Base-by-base conservation (phyloP, 2,329 filamentous ascomycete genomes). In the Botrytis medusae region DNA sequence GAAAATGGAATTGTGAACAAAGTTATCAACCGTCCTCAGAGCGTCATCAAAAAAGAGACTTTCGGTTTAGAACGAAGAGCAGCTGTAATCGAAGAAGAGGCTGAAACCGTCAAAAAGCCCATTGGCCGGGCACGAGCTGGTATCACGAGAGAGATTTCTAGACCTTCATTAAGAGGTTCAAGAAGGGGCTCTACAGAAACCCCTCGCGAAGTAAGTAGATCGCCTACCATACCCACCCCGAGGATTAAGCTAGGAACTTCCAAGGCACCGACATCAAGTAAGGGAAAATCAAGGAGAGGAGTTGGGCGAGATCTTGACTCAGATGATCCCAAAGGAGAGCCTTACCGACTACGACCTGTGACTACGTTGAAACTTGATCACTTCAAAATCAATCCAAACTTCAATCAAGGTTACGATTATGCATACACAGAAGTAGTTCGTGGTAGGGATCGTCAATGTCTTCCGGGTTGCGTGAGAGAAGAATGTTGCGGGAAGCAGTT, bases 381-480 rank as follows among this genome's bases (percentile, higher is more conserved):
- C 82, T 93, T 93, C 83, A 91, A 87, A 77, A 84, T 91, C 74
- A 92, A 93, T 72, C 87, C 89, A 3, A 81, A 83, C 5, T 86
- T 84, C 77, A 91, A 90, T 74, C 83, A 89, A 69, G 88, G 89
- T 10, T 82, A 87, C 59, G 85, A 87, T 71, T 89, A 86, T 78
- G 89, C 90, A 18, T 92, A 87, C 79, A 82, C 83, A 12, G 87
- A 91, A 72, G 87, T 89, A 18, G 84, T 92, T 44, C 88, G 90
- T 72, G 87, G 85, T 59, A 86, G 84, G 74, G 86, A 87, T 60
- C 88, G 90, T 32, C 86, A 86, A 76, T 90, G 88, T 77, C 82
- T 92, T 1, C 85, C 86, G 25, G 88, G 88, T 12, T 93, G 91
- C 78, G 89, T 84, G 84, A 82, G 88, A 85, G 82, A 84, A 6